A percentile compares a stretch with the other conserved stretches of the same genome.
These are phyloP conservation scores for Astrothelium macrocarpum DNA, from an alignment of 495 filamentous ascomycete genomes.

Conservation along the genomic window DNA sequence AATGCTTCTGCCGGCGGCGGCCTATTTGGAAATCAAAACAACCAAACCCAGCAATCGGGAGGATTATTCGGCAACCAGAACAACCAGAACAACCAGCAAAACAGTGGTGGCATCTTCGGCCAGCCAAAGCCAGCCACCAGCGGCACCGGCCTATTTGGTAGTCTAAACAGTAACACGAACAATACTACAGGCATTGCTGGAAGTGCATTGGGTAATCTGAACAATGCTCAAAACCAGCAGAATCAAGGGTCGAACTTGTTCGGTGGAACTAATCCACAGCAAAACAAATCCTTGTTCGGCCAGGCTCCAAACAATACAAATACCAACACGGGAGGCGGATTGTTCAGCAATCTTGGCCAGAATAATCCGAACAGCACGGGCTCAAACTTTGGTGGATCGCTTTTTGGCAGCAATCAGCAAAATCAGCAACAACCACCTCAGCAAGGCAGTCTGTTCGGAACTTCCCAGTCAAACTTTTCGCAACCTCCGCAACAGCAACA, in stretches of 20 bases:
- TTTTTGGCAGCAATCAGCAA: conserved; percentile 28
- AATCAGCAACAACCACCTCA: conserved; percentile 27
- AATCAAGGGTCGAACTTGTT: conserved; percentile 21
- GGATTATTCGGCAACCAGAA: conserved; percentile 45
- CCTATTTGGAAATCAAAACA: conserved; percentile 38
- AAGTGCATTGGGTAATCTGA: conserved; percentile 44
- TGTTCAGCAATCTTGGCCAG: conserved; percentile 26
- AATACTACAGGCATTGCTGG: conserved; percentile 25
- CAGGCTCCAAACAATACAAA: conserved; percentile 13
- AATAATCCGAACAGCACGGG: conserved; percentile 18
- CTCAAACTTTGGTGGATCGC: conserved; percentile 14
- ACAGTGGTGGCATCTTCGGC: conserved; percentile 43
- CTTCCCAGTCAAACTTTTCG: conserved; percentile 38
- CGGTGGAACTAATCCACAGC: conserved; percentile 31
- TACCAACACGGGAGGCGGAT: conserved; percentile 31
- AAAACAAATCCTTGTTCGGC: conserved; percentile 27
- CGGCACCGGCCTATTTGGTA: conserved; percentile 53
- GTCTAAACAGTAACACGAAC: conserved; percentile 37
- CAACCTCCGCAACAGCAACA: conserved; percentile 39
- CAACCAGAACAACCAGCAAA: conserved; percentile 29
- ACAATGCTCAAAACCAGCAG: conserved; percentile 51
- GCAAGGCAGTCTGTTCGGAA: conserved; percentile 51
- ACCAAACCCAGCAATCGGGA: conserved; percentile 14
- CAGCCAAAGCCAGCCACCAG: conserved; percentile 28
- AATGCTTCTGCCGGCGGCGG: conserved; percentile 34